phyloP scores from a whole-genome alignment of 83 land plant genomes.

The Picea mariana region DNA sequence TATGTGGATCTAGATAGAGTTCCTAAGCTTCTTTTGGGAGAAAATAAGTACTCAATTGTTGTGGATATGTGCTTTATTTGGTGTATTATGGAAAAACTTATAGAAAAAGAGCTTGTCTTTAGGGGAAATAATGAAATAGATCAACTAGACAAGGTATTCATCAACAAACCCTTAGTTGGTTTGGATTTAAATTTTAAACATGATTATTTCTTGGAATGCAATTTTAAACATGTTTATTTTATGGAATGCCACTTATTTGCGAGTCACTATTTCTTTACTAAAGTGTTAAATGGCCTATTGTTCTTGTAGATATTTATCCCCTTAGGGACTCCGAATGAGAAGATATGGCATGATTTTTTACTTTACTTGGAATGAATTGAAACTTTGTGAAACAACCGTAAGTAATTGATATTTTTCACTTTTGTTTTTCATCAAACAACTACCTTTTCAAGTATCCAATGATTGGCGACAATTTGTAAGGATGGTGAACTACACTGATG shows the following conservation, averaged over 20 bases:
- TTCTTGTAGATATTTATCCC: constrained; percentile 64
- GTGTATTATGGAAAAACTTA: constrained; percentile 50
- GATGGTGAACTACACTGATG: too few species aligned
- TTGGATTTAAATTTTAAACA: too few species aligned
- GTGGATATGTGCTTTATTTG: constrained; percentile 60
- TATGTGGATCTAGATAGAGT: too few species aligned
- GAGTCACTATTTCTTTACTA: not conserved
- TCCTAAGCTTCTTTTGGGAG: constrained; percentile 69
- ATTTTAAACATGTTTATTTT: not conserved
- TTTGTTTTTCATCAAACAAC: too few species aligned
- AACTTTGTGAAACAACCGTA: constrained; percentile 82
- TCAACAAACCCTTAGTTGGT: too few species aligned
- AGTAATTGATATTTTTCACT: constrained; percentile 19
- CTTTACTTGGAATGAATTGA: constrained; percentile 65
- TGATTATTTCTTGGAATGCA: not conserved
- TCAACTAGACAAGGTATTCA: constrained; percentile 79
- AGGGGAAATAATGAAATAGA: constrained; percentile 80
- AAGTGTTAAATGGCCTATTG: not conserved
- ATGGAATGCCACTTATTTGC: not conserved
- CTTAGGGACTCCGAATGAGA: constrained; percentile 91
- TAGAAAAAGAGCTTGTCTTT: constrained; percentile 70
- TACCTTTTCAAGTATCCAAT: too few species aligned
- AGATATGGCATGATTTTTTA: constrained; percentile 82
- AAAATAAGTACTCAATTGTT: constrained; percentile 41
- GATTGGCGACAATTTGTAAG: too few species aligned